These are phyloP conservation scores for Chaetoscypha palmicola DNA, from an alignment of 2,329 filamentous ascomycete genomes.

Conservation along the genomic window DNA sequence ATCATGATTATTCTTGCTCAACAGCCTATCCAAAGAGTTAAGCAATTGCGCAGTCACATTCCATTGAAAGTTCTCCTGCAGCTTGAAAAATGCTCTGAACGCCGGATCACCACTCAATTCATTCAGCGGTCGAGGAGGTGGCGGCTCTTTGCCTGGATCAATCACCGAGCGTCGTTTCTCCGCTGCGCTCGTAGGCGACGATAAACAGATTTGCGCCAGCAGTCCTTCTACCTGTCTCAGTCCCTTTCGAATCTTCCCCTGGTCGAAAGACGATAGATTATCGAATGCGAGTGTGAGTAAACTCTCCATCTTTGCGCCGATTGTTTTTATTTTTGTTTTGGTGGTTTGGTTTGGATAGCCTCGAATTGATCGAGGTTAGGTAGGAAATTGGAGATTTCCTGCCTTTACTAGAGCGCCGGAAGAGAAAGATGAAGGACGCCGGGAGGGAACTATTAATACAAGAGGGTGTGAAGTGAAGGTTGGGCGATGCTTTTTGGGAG, in stretches of 20 bases:
- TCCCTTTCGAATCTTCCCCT: constrained; percentile 84
- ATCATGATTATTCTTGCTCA: constrained; percentile 75
- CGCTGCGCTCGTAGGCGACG: constrained; percentile 20
- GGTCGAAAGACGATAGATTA: constrained; percentile 53
- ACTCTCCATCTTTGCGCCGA: constrained; percentile 64
- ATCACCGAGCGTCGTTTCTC: constrained; percentile 27
- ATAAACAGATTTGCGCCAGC: constrained; percentile 88
- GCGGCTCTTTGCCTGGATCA: constrained; percentile 33
- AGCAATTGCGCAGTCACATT: constrained; percentile 87
- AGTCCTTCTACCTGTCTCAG: constrained; percentile 90
- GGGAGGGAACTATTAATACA: constrained; percentile 19
- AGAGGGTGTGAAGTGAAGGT: constrained; percentile 15
- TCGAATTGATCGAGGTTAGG: background rate
- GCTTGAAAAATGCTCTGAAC: constrained; percentile 90
- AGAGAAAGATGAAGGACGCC: constrained; percentile 9
- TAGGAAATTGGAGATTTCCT: too few relatives aligned
- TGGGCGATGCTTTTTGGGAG: background rate
- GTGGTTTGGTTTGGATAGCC: background rate
- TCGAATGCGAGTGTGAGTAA: constrained; percentile 90
- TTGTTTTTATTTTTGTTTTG: constrained; percentile 9
- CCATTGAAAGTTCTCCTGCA: constrained; percentile 97
- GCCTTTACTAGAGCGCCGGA: background rate
- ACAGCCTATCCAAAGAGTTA: constrained; percentile 74
- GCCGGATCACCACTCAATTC: constrained; percentile 76
- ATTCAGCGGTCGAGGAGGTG: constrained; percentile 51